phyloP scores from a whole-genome alignment of 2,329 filamentous ascomycete species.

The Diaporthe australafricana region DNA sequence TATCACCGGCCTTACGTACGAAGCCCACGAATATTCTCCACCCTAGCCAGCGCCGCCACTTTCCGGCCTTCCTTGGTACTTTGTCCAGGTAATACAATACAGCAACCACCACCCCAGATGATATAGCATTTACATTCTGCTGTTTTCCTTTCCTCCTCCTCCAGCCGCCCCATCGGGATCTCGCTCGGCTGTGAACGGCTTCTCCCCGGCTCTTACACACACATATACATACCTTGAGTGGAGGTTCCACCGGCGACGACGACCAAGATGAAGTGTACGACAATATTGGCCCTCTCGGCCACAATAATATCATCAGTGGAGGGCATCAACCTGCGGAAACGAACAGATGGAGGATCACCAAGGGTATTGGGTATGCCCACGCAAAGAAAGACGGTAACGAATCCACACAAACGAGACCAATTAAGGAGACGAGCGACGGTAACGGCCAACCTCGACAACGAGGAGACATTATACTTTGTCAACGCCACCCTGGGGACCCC shows the following conservation, averaged over 20 bases:
- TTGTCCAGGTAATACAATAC: slow-evolving; percentile 10
- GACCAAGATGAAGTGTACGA: slow-evolving; percentile 51
- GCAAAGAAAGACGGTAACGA: slow-evolving; percentile 51
- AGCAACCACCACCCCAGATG: slow-evolving; percentile 19
- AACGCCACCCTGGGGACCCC: slow-evolving; percentile 74
- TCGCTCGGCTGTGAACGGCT: not conserved
- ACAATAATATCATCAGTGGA: slow-evolving; percentile 43
- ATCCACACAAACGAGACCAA: slow-evolving; percentile 58
- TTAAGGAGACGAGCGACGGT: slow-evolving; percentile 59
- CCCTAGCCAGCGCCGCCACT: slow-evolving; percentile 21
- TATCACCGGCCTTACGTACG: slow-evolving; percentile 35
- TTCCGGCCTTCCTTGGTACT: slow-evolving; percentile 26
- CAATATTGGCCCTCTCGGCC: slow-evolving; percentile 46
- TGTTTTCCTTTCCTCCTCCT: not conserved
- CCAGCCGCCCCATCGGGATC: slow-evolving; percentile 12
- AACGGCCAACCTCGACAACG: slow-evolving; percentile 63
- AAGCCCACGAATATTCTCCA: slow-evolving; percentile 36
- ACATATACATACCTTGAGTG: not conserved
- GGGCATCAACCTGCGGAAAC: slow-evolving; percentile 46
- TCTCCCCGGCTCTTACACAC: not conserved
- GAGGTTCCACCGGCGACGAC: not conserved
- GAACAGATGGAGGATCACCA: slow-evolving; percentile 47
- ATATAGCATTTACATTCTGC: not conserved
- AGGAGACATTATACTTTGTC: slow-evolving; percentile 73
- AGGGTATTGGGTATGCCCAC: slow-evolving; percentile 60